Evolutionary conservation across 768 basidiomycete genomes (phyloP).

Genomic region (Phlebiopsis gigantea): DNA sequence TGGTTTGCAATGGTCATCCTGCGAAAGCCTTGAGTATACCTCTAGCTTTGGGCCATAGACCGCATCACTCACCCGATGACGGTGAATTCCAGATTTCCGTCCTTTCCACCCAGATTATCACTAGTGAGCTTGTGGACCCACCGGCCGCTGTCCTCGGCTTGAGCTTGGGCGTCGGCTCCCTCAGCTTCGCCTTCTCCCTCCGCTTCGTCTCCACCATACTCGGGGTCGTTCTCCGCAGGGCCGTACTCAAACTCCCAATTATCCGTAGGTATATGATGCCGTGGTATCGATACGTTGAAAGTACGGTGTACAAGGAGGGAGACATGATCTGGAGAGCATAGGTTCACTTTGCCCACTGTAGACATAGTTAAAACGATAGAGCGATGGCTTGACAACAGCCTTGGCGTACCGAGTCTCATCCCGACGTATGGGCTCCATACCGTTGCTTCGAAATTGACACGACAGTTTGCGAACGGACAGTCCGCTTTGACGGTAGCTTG

Average conservation of each 20-base stretch:
- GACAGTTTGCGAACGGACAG: slow-evolving; percentile 78
- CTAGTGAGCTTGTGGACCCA: slow-evolving; percentile 79
- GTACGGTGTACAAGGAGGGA: slow-evolving; percentile 86
- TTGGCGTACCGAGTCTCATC: slow-evolving; percentile 63
- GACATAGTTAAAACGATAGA: not conserved
- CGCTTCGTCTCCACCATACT: slow-evolving; percentile 40
- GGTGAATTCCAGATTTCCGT: slow-evolving; percentile 72
- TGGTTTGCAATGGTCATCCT: slow-evolving; percentile 89
- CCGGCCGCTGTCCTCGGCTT: slow-evolving; percentile 50
- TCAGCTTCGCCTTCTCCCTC: slow-evolving; percentile 20
- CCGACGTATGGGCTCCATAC: slow-evolving; percentile 86
- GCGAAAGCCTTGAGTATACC: slow-evolving; percentile 3
- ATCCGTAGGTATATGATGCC: slow-evolving; percentile 80
- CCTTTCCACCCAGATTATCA: slow-evolving; percentile 59
- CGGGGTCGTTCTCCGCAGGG: slow-evolving; percentile 74
- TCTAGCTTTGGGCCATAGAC: not conserved
- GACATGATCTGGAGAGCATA: slow-evolving; percentile 90
- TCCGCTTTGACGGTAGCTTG: slow-evolving; percentile 71
- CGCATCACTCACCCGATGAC: slow-evolving; percentile 70
- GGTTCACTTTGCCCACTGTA: slow-evolving; percentile 77
- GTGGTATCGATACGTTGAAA: slow-evolving; percentile 94
- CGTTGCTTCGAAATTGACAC: slow-evolving; percentile 74
- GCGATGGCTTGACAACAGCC: not conserved
- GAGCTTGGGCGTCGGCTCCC: slow-evolving; percentile 14
- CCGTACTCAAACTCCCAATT: slow-evolving; percentile 86